Conservation (phyloP, 1,139 yeast species). For the Arxiozyma slooffiae region DNA sequence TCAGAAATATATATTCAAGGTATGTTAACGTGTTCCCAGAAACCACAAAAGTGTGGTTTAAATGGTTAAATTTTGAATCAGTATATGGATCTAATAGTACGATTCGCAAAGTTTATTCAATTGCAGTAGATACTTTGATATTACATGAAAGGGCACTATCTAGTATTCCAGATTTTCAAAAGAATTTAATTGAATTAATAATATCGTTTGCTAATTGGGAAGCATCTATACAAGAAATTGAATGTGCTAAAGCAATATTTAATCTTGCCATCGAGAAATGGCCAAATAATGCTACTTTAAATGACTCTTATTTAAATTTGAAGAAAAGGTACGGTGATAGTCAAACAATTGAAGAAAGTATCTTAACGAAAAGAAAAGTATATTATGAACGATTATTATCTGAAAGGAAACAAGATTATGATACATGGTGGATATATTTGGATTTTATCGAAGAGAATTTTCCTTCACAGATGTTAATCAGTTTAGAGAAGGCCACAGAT, state of each 20-base stretch:
- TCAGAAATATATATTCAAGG: conserved; percentile 46
- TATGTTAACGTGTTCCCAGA: conserved; percentile 47
- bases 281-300: conserved; percentile 37
- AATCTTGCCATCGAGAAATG: conserved; percentile 35
- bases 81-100: conserved; percentile 40
- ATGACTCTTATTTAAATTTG: conserved; percentile 45
- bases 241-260: conserved; percentile 58
- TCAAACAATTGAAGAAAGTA: conserved; percentile 44
- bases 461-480: conserved; percentile 27
- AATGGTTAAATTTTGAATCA: conserved; percentile 53
- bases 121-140: conserved; percentile 50
- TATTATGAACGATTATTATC: conserved; percentile 44
- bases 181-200: conserved; percentile 34
- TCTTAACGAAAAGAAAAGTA: conserved; percentile 44
- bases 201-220: conserved; percentile 70
- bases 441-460: conserved; percentile 34
- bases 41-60: conserved; percentile 53
- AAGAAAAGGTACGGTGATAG: conserved; percentile 57
- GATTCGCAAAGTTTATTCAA: conserved; percentile 55
- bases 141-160: conserved; percentile 13
- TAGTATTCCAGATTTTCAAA: conserved; percentile 6
- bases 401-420: conserved; percentile 50
- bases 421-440: conserved; percentile 72
- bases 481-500: conserved; percentile 41
- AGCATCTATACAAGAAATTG: conserved; percentile 48